These are phyloP conservation scores for Endocalyx cinctus DNA, from an alignment of 2,329 filamentous ascomycete species.

Conservation along the genomic window DNA sequence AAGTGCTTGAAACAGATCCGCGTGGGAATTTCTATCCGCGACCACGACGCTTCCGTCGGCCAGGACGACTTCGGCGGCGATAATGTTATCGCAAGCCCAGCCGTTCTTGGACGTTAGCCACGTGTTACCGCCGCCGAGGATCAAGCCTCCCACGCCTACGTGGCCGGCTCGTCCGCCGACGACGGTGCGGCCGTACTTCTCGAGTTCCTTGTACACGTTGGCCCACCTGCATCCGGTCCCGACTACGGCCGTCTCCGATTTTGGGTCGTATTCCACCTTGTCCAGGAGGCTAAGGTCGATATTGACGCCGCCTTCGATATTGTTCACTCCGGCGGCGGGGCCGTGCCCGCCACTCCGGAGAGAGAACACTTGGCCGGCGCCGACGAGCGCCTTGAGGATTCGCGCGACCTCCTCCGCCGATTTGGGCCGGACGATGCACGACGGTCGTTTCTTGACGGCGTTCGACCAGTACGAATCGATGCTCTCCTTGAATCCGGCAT, in stretches of 20 bases:
- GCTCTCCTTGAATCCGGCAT: too few species aligned
- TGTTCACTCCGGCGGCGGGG: too few species aligned
- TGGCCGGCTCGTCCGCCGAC: slow-evolving; percentile 17
- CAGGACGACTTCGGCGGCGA: slow-evolving; percentile 38
- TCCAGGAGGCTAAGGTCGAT: too few species aligned
- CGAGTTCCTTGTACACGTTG: slow-evolving; percentile 16
- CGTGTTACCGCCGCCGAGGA: slow-evolving; percentile 20
- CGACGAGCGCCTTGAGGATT: too few species aligned
- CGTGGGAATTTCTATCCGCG: slow-evolving; percentile 29
- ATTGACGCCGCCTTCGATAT: too few species aligned
- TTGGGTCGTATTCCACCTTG: slow-evolving; percentile 21
- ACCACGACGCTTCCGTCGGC: slow-evolving; percentile 38
- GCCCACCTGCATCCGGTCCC: slow-evolving; percentile 22
- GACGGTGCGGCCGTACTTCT: slow-evolving; percentile 15
- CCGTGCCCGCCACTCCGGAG: too few species aligned
- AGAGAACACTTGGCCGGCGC: too few species aligned
- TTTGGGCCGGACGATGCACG: too few species aligned
- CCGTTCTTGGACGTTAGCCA: slow-evolving; percentile 28
- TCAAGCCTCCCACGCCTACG: slow-evolving; percentile 22
- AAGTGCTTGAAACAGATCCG: slow-evolving; percentile 39
- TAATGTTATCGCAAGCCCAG: slow-evolving; percentile 40
- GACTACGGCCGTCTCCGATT: slow-evolving; percentile 24
- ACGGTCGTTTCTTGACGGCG: too few species aligned
- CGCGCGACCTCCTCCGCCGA: too few species aligned
- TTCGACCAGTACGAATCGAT: too few species aligned